Conservation (phyloP, 768 basidiomycete species). For the Tephrocybe sp. region DNA sequence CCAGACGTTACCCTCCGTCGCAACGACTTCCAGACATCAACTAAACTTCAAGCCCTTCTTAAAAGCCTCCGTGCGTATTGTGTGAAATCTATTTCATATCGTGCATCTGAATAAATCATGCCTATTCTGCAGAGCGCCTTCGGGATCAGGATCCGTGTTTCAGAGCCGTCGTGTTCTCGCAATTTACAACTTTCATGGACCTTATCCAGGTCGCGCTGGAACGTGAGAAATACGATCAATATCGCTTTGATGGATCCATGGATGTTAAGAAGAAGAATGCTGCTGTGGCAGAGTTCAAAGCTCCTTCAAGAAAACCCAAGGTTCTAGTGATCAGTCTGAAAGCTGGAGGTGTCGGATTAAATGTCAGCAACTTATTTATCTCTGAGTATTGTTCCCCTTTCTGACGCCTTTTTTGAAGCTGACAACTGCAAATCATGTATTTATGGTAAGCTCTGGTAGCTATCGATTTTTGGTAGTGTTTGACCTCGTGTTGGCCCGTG, state of each 20-base stretch:
- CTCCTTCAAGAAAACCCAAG: constrained; percentile 67
- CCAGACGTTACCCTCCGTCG: constrained; percentile 61
- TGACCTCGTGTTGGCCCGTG: constrained; percentile 4
- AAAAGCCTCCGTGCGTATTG: constrained; percentile 59
- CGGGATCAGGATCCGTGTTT: constrained; percentile 73
- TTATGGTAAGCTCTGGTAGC: constrained; percentile 56
- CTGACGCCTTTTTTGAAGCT: constrained; percentile 38
- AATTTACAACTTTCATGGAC: constrained; percentile 87
- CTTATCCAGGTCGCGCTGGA: constrained; percentile 72
- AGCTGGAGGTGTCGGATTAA: constrained; percentile 91
- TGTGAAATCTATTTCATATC: not conserved
- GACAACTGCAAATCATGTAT: constrained; percentile 82
- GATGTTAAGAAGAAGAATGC: constrained; percentile 76
- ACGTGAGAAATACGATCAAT: constrained; percentile 66
- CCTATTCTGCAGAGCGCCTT: constrained; percentile 46
- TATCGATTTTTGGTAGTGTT: too few relatives aligned
- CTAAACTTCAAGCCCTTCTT: constrained; percentile 85
- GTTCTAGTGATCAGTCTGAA: constrained; percentile 79
- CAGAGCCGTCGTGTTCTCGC: constrained; percentile 86
- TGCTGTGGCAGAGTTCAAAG: constrained; percentile 78
- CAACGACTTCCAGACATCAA: constrained; percentile 87
- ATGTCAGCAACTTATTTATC: constrained; percentile 41
- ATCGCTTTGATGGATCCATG: constrained; percentile 93
- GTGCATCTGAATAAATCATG: not conserved
- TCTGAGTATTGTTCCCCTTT: not conserved